Base-by-base conservation (phyloP, 805 yeast species). In the Nakazawaea ernobii region DNA sequence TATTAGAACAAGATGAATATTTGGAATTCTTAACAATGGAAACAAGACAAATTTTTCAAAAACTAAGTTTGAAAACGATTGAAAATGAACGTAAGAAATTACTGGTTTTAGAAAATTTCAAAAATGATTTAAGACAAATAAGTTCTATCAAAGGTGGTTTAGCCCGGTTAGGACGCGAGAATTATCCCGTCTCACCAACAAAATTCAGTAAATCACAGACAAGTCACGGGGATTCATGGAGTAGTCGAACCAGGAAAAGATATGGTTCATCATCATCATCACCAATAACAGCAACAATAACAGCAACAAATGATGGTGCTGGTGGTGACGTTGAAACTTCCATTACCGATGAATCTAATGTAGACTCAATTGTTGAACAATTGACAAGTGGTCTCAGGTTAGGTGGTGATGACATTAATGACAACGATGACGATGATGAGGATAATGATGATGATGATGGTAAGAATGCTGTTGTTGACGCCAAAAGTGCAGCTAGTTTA, bases 1-100 rank as follows among this genome's bases (percentile, higher is more conserved):
- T 86, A 32, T 71, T 80, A 33, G 97, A 91, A 62, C 74, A 82
- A 49, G 65, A 74, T 35, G 80, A 80, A 43, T 79, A 88, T 55
- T 56, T 84, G 29, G 63, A 66, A 11, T 76, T 78, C 57, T 69
- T 85, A n/a, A 86, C 86, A 47, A 49, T 58, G 2, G 80, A 77
- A 58, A 58, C 89, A 35, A 73, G 72, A 50, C 63, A 64, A 17
- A 66, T 79, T 24, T 68, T 92, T 42, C 80, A 80, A 50, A 75
- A 71, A 39, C 80, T 75, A 52, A 78, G 89, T 0, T 67, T 86
- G 53, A 79, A 81, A 52, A 81, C 81, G 56, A 90, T 94, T 39
- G 96, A 89, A 50, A 86, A 82, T 54, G 97, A 91, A 67, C 76
- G 98, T 39, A 83, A 87, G 56, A 82, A 86, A 43, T 71, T 94